These are phyloP conservation scores for Starmerella geochares DNA, from an alignment of 805 yeast genomes.

Conservation along the genomic window DNA sequence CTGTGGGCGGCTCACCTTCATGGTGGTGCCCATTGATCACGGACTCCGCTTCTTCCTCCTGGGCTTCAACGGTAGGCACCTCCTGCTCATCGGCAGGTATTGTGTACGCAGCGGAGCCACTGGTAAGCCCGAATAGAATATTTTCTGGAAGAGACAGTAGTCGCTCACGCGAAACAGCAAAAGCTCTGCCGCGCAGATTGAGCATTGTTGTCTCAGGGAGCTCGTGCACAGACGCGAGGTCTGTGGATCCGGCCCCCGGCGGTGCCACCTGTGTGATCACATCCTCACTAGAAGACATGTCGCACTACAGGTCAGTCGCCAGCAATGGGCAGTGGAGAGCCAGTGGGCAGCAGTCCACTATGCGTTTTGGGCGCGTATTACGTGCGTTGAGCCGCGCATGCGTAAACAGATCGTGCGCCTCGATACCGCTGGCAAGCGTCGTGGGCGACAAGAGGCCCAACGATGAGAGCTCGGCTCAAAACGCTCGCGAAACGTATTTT, in stretches of 20 bases:
- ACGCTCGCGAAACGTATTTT: too few species aligned
- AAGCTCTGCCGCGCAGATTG: slow-evolving; percentile 63
- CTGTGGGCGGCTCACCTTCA: not conserved
- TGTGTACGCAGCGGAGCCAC: slow-evolving; percentile 26
- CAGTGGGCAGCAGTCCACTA: not conserved
- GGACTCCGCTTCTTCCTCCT: slow-evolving; percentile 16
- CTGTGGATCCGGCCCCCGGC: slow-evolving; percentile 9
- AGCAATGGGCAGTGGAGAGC: not conserved
- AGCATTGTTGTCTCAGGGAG: slow-evolving; percentile 40
- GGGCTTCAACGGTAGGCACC: slow-evolving; percentile 29
- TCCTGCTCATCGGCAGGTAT: slow-evolving; percentile 46
- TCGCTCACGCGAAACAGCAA: slow-evolving; percentile 76
- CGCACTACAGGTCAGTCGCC: not conserved
- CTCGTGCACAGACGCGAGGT: slow-evolving; percentile 11
- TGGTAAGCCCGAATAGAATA: slow-evolving; percentile 56
- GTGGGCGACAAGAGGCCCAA: too few species aligned
- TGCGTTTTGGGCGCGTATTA: not conserved
- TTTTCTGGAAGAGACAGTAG: slow-evolving; percentile 87
- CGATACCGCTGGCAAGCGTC: not conserved
- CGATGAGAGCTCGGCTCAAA: too few species aligned
- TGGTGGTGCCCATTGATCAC: not conserved
- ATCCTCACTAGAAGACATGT: slow-evolving; percentile 13
- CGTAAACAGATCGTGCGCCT: not conserved
- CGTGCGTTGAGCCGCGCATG: not conserved
- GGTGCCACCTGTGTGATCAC: slow-evolving; percentile 25